Conservation (phyloP, 371 early-diverging fungal species). For the Haplosporangium sp. region DNA sequence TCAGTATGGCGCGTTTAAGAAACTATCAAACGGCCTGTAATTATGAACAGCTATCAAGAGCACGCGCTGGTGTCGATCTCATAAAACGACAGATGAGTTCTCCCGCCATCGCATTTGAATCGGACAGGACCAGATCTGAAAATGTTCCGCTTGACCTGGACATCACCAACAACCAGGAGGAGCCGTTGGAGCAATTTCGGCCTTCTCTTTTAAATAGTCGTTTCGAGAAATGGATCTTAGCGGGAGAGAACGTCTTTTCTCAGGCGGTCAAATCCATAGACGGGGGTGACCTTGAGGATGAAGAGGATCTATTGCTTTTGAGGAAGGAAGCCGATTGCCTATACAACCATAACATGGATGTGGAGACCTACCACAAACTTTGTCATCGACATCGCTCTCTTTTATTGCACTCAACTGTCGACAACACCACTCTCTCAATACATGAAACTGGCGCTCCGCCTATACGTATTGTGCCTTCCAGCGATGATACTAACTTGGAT, state of each 20-base stretch:
- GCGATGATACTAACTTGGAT: not conserved
- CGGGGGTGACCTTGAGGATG: not conserved
- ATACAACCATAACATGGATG: not conserved
- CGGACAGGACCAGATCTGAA: not conserved
- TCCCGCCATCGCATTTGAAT: not conserved
- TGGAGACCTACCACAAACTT: conserved; percentile 4
- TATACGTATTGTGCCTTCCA: not conserved
- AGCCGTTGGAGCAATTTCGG: not conserved
- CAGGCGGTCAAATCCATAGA: not conserved
- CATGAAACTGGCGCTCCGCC: not conserved
- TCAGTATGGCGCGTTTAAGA: not conserved
- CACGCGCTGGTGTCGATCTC: not conserved
- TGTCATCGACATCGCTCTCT: conserved; percentile 6
- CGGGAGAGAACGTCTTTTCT: not conserved
- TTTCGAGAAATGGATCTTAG: conserved; percentile 4
- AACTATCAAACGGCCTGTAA: not conserved
- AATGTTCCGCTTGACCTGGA: conserved; percentile 19
- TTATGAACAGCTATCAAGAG: not conserved
- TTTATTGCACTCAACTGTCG: not conserved
- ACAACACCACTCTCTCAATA: not conserved
- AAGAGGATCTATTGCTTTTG: conserved; percentile 5
- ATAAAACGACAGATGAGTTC: not conserved
- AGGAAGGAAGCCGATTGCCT: conserved; percentile 13
- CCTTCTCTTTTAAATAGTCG: conserved; percentile 17
- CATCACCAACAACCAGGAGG: not conserved